These are phyloP conservation scores for Somion occarium DNA, from an alignment of 1,284 basidiomycete genomes.

Conservation along the genomic window DNA sequence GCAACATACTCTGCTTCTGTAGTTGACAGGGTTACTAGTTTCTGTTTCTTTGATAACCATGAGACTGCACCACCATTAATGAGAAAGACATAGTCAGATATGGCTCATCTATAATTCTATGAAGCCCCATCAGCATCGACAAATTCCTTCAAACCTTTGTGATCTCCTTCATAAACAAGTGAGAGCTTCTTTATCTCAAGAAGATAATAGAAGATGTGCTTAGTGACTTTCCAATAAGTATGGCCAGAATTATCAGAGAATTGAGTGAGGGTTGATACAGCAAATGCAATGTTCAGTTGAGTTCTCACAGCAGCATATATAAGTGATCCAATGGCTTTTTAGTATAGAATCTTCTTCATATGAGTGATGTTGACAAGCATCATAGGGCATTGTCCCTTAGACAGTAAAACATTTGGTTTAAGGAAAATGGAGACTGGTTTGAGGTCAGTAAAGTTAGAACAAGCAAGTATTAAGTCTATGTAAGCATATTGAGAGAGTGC, in stretches of 20 bases:
- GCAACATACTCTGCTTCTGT: conserved; percentile 19
- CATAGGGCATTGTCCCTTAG: conserved; percentile 10
- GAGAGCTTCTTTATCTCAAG: conserved; percentile 8
- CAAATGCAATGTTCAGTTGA: conserved; percentile 12
- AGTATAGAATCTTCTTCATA: conserved; percentile 11
- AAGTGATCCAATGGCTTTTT: conserved; percentile 9
- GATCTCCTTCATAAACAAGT: conserved; percentile 1
- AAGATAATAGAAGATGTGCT: conserved; percentile 17
- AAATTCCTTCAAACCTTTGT: not conserved
- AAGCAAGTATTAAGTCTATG: conserved; percentile 22
- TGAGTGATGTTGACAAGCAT: not conserved
- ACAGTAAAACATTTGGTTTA: conserved; percentile 12
- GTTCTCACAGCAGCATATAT: conserved; percentile 13
- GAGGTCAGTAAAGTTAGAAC: conserved; percentile 18
- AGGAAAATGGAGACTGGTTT: conserved; percentile 20
- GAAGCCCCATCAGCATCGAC: not conserved
- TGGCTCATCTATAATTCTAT: not conserved
- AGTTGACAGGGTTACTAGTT: conserved; percentile 18
- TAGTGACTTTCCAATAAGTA: conserved; percentile 16
- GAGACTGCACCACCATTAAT: conserved; percentile 18
- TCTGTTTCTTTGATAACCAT: conserved; percentile 22
- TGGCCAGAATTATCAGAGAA: conserved; percentile 10
- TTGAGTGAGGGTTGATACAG: conserved; percentile 8
- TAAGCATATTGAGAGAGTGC: conserved; percentile 26
- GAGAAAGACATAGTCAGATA: conserved; percentile 18